Evolutionary conservation across 768 basidiomycete genomes (phyloP).

Genomic region (Sporobolomyces pararoseus): DNA sequence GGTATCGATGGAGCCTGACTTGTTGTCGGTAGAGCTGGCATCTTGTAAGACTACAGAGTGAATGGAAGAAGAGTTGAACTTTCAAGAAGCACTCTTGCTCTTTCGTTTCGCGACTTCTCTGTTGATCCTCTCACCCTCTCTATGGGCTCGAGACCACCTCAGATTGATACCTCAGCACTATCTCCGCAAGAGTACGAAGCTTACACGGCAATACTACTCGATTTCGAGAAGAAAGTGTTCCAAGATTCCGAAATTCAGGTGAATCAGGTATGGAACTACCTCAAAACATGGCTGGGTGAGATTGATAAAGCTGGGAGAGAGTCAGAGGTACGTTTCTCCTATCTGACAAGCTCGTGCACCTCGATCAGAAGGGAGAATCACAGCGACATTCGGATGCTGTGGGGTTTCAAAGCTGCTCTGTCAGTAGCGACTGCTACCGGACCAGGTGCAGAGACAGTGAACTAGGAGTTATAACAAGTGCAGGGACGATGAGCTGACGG

Average conservation of each 20-base stretch:
- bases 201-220: background rate
- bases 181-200: conserved; percentile 7
- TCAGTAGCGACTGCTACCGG: too few relatives aligned
- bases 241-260: background rate
- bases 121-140: too few relatives aligned
- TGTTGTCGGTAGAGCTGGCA: conserved; percentile 1
- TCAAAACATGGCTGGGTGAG: background rate
- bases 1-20: background rate
- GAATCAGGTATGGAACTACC: background rate
- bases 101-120: too few relatives aligned
- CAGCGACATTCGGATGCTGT: too few relatives aligned
- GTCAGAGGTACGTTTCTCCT: background rate
- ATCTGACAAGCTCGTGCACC: too few relatives aligned
- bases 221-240: background rate
- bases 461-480: too few relatives aligned
- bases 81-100: too few relatives aligned
- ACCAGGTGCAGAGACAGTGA: too few relatives aligned
- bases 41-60: background rate
- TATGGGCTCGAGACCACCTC: conserved; percentile 9
- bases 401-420: too few relatives aligned
- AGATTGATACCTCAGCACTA: background rate
- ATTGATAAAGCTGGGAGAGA: background rate
- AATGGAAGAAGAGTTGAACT: too few relatives aligned
- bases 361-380: too few relatives aligned
- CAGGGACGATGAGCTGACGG: background rate